Conservation (phyloP, 345 rosid genomes). For the Syzygium aqueum region DNA sequence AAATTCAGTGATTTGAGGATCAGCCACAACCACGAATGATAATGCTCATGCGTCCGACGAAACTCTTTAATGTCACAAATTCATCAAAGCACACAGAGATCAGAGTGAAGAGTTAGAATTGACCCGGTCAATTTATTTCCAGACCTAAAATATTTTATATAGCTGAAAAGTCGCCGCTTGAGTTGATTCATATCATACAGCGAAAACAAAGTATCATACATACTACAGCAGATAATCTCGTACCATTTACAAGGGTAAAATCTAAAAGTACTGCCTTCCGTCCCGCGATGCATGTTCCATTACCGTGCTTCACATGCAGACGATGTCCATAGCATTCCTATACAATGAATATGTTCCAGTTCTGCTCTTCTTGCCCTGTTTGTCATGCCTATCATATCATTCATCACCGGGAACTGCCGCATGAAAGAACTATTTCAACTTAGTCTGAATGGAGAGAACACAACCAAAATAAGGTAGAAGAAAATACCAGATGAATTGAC, state of each 20-base stretch:
- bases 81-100: background rate
- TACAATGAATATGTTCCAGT: background rate
- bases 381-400: background rate
- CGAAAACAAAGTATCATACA: background rate
- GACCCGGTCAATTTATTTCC: background rate
- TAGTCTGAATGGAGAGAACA: background rate
- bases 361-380: background rate
- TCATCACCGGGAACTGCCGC: background rate
- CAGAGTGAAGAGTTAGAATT: background rate
- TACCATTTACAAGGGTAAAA: background rate
- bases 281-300: background rate
- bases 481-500: background rate
- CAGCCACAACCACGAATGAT: background rate
- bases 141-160: background rate
- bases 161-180: background rate
- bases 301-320: background rate
- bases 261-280: background rate
- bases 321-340: background rate
- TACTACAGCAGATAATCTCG: background rate
- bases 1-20: background rate
- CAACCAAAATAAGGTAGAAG: background rate
- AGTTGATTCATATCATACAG: background rate
- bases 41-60: background rate
- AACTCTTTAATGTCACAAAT: background rate
- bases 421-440: background rate